Evolutionary conservation across 2,329 filamentous ascomycete species (phyloP).

Genomic region (Thelonectria rubi): DNA sequence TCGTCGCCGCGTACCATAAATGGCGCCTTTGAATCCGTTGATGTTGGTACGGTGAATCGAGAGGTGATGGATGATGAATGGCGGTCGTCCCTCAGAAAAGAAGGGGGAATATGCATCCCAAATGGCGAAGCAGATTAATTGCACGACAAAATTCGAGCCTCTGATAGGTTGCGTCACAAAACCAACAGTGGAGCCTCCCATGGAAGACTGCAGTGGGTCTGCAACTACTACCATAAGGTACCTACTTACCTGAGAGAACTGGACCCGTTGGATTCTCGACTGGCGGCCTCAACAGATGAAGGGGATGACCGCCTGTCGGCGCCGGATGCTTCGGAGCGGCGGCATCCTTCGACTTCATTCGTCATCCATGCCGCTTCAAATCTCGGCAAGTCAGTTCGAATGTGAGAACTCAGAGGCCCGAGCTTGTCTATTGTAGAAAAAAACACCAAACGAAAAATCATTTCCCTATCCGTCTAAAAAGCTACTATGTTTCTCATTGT

Average conservation of each 20-base stretch:
- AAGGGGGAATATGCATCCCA: constrained; percentile 20
- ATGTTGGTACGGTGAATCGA: background rate
- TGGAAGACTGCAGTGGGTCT: background rate
- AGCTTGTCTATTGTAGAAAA: background rate
- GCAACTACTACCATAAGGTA: no score
- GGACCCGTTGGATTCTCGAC: background rate
- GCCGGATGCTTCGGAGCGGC: background rate
- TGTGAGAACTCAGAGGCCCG: no score
- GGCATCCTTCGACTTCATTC: no score
- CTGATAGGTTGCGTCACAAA: constrained; percentile 4
- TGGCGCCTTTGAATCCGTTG: background rate
- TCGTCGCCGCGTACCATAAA: background rate
- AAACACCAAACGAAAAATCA: constrained; percentile 27
- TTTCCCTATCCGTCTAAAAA: constrained; percentile 38
- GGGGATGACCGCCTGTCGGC: background rate
- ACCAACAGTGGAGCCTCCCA: no score
- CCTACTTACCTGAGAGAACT: no score
- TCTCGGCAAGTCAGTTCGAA: no score
- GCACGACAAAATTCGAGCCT: constrained; percentile 3
- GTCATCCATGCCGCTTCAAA: no score
- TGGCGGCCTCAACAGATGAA: background rate
- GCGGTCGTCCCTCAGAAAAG: constrained; percentile 4
- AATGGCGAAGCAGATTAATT: no score
- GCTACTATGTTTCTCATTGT: constrained; percentile 42
- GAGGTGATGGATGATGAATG: background rate